Base-by-base conservation (phyloP, 371 early-diverging fungal species). In the Mortierella sp. region DNA sequence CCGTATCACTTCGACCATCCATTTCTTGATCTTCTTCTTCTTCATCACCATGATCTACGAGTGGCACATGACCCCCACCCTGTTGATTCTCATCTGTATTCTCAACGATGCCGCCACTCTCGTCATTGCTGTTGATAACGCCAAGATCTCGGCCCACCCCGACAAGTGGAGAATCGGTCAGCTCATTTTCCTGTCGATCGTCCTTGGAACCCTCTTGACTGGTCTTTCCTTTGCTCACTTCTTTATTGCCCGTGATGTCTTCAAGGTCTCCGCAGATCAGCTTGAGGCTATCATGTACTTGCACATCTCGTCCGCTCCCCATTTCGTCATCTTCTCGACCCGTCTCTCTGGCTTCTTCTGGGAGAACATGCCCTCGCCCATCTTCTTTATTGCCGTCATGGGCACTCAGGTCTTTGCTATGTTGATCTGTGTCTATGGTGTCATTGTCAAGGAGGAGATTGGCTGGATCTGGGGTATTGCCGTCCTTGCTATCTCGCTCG, bases 281-380 rank as follows among this genome's bases (percentile, higher is more conserved):
- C 74, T 92, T 61, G 82, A 91, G 68, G 85, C 92, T 52, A 89
- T 94, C 82, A 93, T 95, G 88, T 94, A 95, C 83, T 84, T 94
- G 61, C 91, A 95, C 74, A 92, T 95, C 72, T 94, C 94, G 18
- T 93, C 91, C 21, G 92, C 92, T 50, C 97, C 97, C 29, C 96
- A 97, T 82, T 97, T 97, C 86, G 94, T 95, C 45, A 97, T 97
- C 76, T 97, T 97, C 82, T 95, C 96, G 16, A 97, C 97, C n/a
- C 91, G 97, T 73, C 81, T 96, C 4, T 86, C 92, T 12, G 90
- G 91, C 30, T 92, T 89, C 84, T 95, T 95, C 85, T 97, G 93
- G 92, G 90, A 89, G 63, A 93, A 89, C 65, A 82, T 91, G 65
- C 96, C 97, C 9, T 92, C 92, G 25, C 85, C 86, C 84, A 83